Percentiles rank a stretch among this genome's conserved stretches.
Evolutionary conservation across 2,329 filamentous ascomycete genomes (phyloP).

Genomic region (Claviceps spartinae): DNA sequence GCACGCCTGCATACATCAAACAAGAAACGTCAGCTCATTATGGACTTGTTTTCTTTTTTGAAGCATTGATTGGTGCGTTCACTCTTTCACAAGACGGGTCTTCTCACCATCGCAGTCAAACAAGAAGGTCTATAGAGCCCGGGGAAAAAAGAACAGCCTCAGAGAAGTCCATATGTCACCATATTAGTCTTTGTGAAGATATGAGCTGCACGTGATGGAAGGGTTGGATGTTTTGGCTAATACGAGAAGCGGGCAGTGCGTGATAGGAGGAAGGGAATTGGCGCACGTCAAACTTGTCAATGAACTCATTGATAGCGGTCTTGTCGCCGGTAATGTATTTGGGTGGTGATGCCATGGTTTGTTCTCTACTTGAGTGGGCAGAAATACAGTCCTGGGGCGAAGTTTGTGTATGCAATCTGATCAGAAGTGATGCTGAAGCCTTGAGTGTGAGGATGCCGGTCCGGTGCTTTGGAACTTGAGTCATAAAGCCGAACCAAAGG

Average conservation of each 20-base stretch:
- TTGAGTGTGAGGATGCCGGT: not conserved
- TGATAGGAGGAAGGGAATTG: constrained; percentile 7
- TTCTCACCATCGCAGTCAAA: constrained; percentile 88
- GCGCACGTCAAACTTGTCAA: constrained; percentile 84
- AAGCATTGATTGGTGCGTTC: too few relatives aligned
- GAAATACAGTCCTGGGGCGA: too few relatives aligned
- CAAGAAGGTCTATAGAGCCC: constrained; percentile 43
- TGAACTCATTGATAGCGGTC: constrained; percentile 64
- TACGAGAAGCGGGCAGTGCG: not conserved
- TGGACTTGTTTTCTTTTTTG: too few relatives aligned
- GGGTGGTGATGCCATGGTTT: constrained; percentile 20
- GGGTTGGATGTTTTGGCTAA: too few relatives aligned
- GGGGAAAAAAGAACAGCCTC: not conserved
- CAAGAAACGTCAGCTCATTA: not conserved
- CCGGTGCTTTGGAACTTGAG: not conserved
- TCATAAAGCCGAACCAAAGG: not conserved
- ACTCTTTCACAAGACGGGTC: not conserved
- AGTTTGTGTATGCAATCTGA: not conserved
- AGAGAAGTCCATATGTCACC: constrained; percentile 18
- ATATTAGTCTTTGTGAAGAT: not conserved
- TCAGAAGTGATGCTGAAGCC: not conserved
- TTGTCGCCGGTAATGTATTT: constrained; percentile 68
- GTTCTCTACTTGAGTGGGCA: not conserved
- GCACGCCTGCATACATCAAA: constrained; percentile 48
- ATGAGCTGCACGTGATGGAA: not conserved